Evolutionary conservation across 495 filamentous ascomycete genomes (phyloP).

Genomic region (Aspergillus diversus): DNA sequence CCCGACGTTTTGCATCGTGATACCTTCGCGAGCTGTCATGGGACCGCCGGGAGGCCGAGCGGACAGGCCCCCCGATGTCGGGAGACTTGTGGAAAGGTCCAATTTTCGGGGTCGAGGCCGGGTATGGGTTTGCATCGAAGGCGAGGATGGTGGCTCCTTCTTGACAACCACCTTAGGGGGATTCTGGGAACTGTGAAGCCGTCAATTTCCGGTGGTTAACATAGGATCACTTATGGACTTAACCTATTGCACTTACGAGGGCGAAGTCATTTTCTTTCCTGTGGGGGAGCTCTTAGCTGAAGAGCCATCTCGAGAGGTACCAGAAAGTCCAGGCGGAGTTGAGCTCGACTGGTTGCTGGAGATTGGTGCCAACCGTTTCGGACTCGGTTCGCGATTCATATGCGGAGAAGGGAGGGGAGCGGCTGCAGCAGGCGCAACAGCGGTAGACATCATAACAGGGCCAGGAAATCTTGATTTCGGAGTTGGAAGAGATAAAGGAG

Average conservation of each 20-base stretch:
- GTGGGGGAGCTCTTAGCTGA: slow-evolving; percentile 46
- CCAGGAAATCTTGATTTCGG: background rate
- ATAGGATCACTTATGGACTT: background rate
- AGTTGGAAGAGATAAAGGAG: slow-evolving; percentile 6
- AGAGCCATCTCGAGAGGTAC: slow-evolving; percentile 43
- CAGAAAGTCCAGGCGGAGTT: slow-evolving; percentile 42
- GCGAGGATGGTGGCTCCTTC: slow-evolving; percentile 88
- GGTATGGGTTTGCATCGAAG: slow-evolving; percentile 67
- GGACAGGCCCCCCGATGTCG: slow-evolving; percentile 58
- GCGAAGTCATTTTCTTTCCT: slow-evolving; percentile 57
- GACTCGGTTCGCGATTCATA: slow-evolving; percentile 51
- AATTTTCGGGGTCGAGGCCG: slow-evolving; percentile 87
- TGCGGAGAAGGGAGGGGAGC: slow-evolving; percentile 52
- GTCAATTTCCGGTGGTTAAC: background rate
- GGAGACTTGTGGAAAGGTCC: slow-evolving; percentile 77
- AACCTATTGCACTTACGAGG: slow-evolving; percentile 51
- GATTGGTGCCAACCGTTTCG: slow-evolving; percentile 48
- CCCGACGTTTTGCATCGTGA: slow-evolving; percentile 89
- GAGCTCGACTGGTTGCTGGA: slow-evolving; percentile 35
- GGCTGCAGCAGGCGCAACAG: slow-evolving; percentile 52
- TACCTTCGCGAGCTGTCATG: slow-evolving; percentile 76
- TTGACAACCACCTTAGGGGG: slow-evolving; percentile 89
- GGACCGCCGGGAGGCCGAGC: slow-evolving; percentile 73
- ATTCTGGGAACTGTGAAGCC: slow-evolving; percentile 35
- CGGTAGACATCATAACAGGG: slow-evolving; percentile 52